Conservation (phyloP, 1,139 yeast genomes). For the Suhomyces bribrorum region DNA sequence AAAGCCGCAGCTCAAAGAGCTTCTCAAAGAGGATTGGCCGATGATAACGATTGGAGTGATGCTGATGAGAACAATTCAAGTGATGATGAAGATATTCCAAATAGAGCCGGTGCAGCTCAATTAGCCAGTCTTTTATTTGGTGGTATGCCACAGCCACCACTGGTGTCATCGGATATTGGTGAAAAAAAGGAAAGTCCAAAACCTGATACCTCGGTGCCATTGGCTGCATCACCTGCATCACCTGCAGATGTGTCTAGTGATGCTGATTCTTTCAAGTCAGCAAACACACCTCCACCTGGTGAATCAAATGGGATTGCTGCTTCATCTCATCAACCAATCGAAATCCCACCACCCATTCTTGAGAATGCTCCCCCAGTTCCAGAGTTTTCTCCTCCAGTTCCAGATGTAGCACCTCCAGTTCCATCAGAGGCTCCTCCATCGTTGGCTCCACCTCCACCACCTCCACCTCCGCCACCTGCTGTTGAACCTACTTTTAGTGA, state of each 20-base stretch:
- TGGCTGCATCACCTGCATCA: conserved; percentile 4
- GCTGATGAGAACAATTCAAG: conserved; percentile 57
- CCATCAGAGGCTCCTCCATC: conserved; percentile 17
- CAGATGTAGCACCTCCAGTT: conserved; percentile 14
- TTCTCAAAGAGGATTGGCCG: conserved; percentile 60
- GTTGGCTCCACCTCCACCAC: conserved; percentile 11
- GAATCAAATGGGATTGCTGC: background rate
- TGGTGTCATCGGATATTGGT: background rate
- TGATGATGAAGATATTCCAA: conserved; percentile 50
- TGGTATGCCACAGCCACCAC: conserved; percentile 52
- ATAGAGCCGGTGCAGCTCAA: conserved; percentile 59
- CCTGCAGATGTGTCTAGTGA: conserved; percentile 9
- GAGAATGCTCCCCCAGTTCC: conserved; percentile 10
- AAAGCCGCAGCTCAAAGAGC: conserved; percentile 66
- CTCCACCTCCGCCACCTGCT: conserved; percentile 20
- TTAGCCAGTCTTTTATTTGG: conserved; percentile 65
- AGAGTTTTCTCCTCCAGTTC: conserved; percentile 1
- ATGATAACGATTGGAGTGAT: conserved; percentile 60
- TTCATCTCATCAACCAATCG: too few relatives aligned
- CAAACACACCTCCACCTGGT: conserved; percentile 5
- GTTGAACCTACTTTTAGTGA: conserved; percentile 17
- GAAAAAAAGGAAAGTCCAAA: conserved; percentile 15
- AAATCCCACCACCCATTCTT: conserved; percentile 4
- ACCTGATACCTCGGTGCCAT: conserved; percentile 9
- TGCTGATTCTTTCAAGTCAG: conserved; percentile 13